phyloP scores from a whole-genome alignment of 805 yeast genomes.

The Metschnikowia gelsemii region DNA sequence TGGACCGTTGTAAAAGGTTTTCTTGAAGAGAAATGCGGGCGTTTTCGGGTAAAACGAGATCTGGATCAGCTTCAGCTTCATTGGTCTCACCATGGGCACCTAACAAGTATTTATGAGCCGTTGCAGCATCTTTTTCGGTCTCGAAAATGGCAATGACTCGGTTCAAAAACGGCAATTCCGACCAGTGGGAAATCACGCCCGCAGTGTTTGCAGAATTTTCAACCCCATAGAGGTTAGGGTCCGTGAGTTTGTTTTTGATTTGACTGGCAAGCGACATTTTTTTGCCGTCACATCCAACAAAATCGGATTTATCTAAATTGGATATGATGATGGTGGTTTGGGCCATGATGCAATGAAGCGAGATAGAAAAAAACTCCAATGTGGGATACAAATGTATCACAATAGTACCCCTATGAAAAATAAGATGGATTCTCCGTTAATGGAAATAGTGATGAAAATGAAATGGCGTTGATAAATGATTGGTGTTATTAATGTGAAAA shows the following conservation, averaged over 20 bases:
- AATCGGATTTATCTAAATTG: slow-evolving; percentile 33
- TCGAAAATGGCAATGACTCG: slow-evolving; percentile 40
- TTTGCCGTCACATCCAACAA: slow-evolving; percentile 20
- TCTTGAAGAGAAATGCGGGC: slow-evolving; percentile 38
- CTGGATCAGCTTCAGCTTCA: no score
- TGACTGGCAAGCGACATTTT: slow-evolving; percentile 34
- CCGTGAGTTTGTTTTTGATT: slow-evolving; percentile 32
- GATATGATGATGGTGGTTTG: slow-evolving; percentile 39
- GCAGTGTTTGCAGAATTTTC: slow-evolving; percentile 24
- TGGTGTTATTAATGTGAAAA: no score
- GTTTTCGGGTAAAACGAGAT: slow-evolving; percentile 16
- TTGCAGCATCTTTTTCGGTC: slow-evolving; percentile 28
- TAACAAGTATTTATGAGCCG: slow-evolving; percentile 25
- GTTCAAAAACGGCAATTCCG: slow-evolving; percentile 37
- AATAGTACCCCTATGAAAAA: neutral
- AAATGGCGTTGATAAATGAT: no score
- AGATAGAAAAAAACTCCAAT: neutral
- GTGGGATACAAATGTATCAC: neutral
- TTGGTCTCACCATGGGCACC: slow-evolving; percentile 9
- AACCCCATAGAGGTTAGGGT: slow-evolving; percentile 18
- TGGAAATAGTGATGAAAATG: no score
- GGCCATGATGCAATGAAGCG: slow-evolving; percentile 5
- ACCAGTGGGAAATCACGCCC: slow-evolving; percentile 36
- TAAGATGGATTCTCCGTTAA: no score
- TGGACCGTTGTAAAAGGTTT: slow-evolving; percentile 36